phyloP scores from a whole-genome alignment of 2,329 filamentous ascomycete genomes.

The Exophiala calicioides region DNA sequence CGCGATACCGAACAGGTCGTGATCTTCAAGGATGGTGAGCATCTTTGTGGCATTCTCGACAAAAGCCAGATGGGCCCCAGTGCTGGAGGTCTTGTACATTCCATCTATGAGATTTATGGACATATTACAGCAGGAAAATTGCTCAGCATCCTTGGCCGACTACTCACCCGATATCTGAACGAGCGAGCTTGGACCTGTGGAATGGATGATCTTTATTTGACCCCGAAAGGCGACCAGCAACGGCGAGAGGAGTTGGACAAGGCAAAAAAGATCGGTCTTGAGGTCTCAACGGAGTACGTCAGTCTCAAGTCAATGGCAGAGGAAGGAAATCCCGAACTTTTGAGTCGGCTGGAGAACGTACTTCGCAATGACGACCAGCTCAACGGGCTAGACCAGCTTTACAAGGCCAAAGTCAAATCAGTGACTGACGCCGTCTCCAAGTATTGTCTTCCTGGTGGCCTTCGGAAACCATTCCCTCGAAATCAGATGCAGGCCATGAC shows the following conservation, averaged over 20 bases:
- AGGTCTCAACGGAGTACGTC: constrained; percentile 85
- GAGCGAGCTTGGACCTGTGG: constrained; percentile 97
- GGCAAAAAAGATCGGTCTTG: constrained; percentile 69
- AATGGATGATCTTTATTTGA: constrained; percentile 91
- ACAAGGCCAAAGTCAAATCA: constrained; percentile 67
- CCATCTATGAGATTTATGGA: constrained; percentile 90
- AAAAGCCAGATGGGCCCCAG: constrained; percentile 92
- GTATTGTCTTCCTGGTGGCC: constrained; percentile 74
- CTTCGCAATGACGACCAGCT: constrained; percentile 90
- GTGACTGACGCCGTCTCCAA: constrained; percentile 79
- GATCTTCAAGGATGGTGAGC: constrained; percentile 80
- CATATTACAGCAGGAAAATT: constrained; percentile 82
- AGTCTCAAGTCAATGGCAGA: constrained; percentile 68
- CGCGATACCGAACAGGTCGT: constrained; percentile 73
- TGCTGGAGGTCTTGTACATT: constrained; percentile 83
- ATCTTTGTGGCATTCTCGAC: constrained; percentile 88
- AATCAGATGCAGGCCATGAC: constrained; percentile 99
- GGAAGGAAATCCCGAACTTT: constrained; percentile 69
- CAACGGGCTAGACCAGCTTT: constrained; percentile 82
- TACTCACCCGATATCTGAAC: constrained; percentile 85
- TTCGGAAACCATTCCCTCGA: constrained; percentile 89
- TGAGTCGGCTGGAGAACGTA: constrained; percentile 81
- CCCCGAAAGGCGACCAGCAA: constrained; percentile 70
- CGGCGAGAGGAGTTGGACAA: constrained; percentile 68
- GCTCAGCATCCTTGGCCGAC: constrained; percentile 82